Percentiles rank a stretch among this genome's conserved stretches.
phyloP scores from a whole-genome alignment of 2,329 filamentous ascomycete species.

The Laburnicola sp. region DNA sequence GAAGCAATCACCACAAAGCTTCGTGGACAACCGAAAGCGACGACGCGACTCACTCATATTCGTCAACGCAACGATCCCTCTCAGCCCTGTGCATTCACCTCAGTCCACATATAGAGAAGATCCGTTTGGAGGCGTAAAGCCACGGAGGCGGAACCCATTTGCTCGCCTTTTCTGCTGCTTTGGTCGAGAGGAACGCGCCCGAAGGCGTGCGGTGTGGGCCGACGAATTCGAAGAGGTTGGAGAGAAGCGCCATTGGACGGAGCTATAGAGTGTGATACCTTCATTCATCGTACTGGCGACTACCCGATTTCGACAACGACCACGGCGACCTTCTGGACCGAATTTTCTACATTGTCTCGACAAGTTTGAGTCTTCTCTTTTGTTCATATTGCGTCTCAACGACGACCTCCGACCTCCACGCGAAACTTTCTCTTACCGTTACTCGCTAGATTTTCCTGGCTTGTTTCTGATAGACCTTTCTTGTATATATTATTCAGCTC shows the following conservation, averaged over 20 bases:
- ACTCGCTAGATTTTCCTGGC: too few species aligned
- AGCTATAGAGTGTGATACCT: slow-evolving; percentile 21
- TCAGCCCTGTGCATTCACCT: slow-evolving; percentile 30
- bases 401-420: neutral
- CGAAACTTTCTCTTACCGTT: neutral
- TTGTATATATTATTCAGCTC: neutral
- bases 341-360: neutral
- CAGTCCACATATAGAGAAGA: slow-evolving; percentile 17
- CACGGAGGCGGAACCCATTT: slow-evolving; percentile 34
- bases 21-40: slow-evolving; percentile 21
- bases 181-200: slow-evolving; percentile 35
- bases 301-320: neutral
- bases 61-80: slow-evolving; percentile 40
- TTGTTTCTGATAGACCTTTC: neutral
- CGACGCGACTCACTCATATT: slow-evolving; percentile 36
- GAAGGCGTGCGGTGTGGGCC: slow-evolving; percentile 22
- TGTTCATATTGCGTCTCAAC: neutral
- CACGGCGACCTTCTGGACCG: too few species aligned
- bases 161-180: slow-evolving; percentile 42
- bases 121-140: slow-evolving; percentile 31
- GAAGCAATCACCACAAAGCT: slow-evolving; percentile 18
- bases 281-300: neutral
- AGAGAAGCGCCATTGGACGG: slow-evolving; percentile 36
- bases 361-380: neutral
- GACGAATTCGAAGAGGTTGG: slow-evolving; percentile 39